These are phyloP conservation scores for Boletus tylopilopsis DNA, from an alignment of 768 basidiomycete species.

Conservation along the genomic window DNA sequence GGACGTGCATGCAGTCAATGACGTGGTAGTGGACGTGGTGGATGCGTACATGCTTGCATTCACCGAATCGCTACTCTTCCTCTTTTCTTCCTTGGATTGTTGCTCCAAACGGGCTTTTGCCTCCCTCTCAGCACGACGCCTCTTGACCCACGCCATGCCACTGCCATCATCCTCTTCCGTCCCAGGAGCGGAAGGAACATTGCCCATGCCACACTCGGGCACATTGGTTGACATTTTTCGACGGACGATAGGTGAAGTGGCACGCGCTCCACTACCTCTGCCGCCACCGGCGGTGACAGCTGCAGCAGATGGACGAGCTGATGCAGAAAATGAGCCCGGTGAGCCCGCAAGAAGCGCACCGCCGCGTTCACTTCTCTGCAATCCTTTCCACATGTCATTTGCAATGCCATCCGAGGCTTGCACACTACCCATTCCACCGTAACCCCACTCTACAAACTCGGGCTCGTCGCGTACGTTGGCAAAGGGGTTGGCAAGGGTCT, in stretches of 20 bases:
- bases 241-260: constrained; percentile 9
- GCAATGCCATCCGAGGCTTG: constrained; percentile 25
- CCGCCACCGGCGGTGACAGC: constrained; percentile 19
- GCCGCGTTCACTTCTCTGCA: constrained; percentile 27
- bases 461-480: constrained; percentile 62
- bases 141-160: constrained; percentile 82
- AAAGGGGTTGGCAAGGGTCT: constrained; percentile 52
- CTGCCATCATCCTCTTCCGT: constrained; percentile 74
- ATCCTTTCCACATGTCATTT: constrained; percentile 27
- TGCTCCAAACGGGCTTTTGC: constrained; percentile 30
- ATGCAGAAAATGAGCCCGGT: background rate
- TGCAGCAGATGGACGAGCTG: constrained; percentile 27
- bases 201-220: constrained; percentile 29
- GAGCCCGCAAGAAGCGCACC: constrained; percentile 20
- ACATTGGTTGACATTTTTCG: constrained; percentile 14
- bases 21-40: constrained; percentile 22
- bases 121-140: constrained; percentile 56
- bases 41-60: constrained; percentile 21
- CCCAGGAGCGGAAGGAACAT: constrained; percentile 16
- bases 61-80: constrained; percentile 22
- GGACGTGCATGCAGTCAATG: constrained; percentile 21
- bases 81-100: constrained; percentile 20
- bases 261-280: constrained; percentile 11
- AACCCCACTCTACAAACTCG: constrained; percentile 92
- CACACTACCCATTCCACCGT: constrained; percentile 76